Percentiles rank a stretch among this genome's conserved stretches.
Evolutionary conservation across 805 yeast species (phyloP).

Genomic region (Candida pseudofarinosa): DNA sequence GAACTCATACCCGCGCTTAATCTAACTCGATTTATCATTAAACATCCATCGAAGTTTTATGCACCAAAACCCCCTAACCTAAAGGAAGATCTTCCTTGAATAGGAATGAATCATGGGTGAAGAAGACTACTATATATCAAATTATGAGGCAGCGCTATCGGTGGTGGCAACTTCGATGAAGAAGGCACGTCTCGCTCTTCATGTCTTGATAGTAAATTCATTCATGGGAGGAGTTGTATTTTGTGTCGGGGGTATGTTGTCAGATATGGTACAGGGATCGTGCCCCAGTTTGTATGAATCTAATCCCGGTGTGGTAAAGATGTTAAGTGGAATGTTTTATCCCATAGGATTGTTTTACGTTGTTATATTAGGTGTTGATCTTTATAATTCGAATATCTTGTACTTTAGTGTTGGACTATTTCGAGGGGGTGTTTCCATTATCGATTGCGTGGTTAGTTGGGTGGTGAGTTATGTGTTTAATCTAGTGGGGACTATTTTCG

Average conservation of each 20-base stretch:
- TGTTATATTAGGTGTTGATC: slow-evolving; percentile 68
- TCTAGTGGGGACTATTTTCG: slow-evolving; percentile 60
- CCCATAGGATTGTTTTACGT: slow-evolving; percentile 76
- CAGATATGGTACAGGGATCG: slow-evolving; percentile 50
- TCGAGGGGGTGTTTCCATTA: slow-evolving; percentile 63
- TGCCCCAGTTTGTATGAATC: slow-evolving; percentile 37
- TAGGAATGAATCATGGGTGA: slow-evolving; percentile 15
- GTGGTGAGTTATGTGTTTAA: slow-evolving; percentile 63
- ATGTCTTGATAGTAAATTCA: slow-evolving; percentile 59
- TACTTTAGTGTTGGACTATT: slow-evolving; percentile 66
- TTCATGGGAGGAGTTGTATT: slow-evolving; percentile 68
- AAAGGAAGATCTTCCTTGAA: too few species aligned
- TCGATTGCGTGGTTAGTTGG: slow-evolving; percentile 67
- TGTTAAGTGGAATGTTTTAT: slow-evolving; percentile 59
- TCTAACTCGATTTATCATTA: too few species aligned
- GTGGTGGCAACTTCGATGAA: slow-evolving; percentile 85
- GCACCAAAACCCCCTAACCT: too few species aligned
- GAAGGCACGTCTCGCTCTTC: slow-evolving; percentile 63
- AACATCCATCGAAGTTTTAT: too few species aligned
- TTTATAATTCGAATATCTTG: slow-evolving; percentile 70
- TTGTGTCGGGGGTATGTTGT: slow-evolving; percentile 70
- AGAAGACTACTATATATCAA: slow-evolving; percentile 52
- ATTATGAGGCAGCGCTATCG: slow-evolving; percentile 80
- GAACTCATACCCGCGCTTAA: neutral
- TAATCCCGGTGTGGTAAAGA: slow-evolving; percentile 50